Percentiles rank a stretch among this genome's conserved stretches.
Conservation (phyloP, 2,329 filamentous ascomycete species). For the Alternaria burnsii region DNA sequence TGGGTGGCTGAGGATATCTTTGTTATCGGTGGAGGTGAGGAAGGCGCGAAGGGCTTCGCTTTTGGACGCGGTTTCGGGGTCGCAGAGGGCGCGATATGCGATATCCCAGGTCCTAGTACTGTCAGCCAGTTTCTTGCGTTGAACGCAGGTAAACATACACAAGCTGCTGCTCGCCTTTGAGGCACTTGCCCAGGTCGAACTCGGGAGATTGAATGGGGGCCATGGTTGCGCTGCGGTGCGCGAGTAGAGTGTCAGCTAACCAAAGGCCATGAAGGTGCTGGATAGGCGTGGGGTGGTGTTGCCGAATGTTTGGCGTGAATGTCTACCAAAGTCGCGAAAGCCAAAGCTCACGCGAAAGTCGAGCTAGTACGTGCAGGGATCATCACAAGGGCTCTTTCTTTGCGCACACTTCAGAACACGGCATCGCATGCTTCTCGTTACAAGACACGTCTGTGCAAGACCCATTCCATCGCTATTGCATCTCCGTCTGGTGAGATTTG, state of each 20-base stretch:
- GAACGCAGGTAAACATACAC: constrained; percentile 67
- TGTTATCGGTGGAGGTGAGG: constrained; percentile 73
- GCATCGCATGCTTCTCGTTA: background rate
- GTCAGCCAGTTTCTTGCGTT: constrained; percentile 27
- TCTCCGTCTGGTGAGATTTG: background rate
- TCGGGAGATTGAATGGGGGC: constrained; percentile 50
- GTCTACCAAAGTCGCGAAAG: constrained; percentile 27
- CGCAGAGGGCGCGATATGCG: constrained; percentile 63
- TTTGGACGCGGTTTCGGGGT: constrained; percentile 55
- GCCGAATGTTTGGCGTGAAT: constrained; percentile 35
- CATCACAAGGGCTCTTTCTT: constrained; percentile 14
- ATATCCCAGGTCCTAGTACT: constrained; percentile 68
- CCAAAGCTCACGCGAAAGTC: constrained; percentile 29
- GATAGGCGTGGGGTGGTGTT: constrained; percentile 21
- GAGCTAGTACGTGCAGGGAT: constrained; percentile 22
- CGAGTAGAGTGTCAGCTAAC: constrained; percentile 35
- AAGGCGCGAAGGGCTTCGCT: constrained; percentile 67
- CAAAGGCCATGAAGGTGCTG: constrained; percentile 44
- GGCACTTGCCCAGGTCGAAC: constrained; percentile 83
- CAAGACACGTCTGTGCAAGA: background rate
- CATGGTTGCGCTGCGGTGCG: constrained; percentile 51
- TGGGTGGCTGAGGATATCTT: constrained; percentile 73
- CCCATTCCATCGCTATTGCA: background rate
- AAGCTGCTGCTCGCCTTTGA: constrained; percentile 80
- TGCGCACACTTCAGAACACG: background rate